These are phyloP conservation scores for Ascochyta fabae DNA, from an alignment of 2,329 filamentous ascomycete species.

Conservation along the genomic window DNA sequence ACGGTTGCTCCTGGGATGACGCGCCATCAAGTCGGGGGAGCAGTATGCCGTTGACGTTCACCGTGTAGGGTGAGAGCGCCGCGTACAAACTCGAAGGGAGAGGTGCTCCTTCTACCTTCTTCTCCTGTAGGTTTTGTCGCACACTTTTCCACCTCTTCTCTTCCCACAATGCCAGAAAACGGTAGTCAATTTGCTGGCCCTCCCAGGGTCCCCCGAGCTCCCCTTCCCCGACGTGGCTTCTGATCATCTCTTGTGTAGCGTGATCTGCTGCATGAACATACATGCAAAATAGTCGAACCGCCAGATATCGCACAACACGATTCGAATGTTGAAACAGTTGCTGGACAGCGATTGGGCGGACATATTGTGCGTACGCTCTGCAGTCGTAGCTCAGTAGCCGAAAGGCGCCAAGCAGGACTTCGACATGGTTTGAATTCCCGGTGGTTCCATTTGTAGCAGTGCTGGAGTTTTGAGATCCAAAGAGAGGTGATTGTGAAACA, in stretches of 20 bases:
- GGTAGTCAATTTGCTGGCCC: conserved; percentile 76
- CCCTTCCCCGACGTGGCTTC: conserved; percentile 68
- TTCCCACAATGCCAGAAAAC: conserved; percentile 72
- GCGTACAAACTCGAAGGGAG: conserved; percentile 14
- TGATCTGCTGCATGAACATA: conserved; percentile 81
- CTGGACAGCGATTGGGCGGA: conserved; percentile 73
- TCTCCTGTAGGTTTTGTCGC: conserved; percentile 17
- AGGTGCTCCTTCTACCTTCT: not conserved
- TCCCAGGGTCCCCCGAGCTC: conserved; percentile 76
- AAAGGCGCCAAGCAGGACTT: conserved; percentile 72
- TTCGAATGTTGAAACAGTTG: conserved; percentile 67
- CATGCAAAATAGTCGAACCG: conserved; percentile 80
- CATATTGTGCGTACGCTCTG: conserved; percentile 67
- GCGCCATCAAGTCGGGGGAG: conserved; percentile 47
- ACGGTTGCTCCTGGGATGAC: conserved; percentile 33
- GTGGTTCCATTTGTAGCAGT: not conserved
- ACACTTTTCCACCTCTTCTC: conserved; percentile 58
- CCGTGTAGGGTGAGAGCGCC: conserved; percentile 40
- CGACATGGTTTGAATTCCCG: conserved; percentile 32
- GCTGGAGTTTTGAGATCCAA: conserved; percentile 19
- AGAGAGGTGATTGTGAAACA: conserved; percentile 35
- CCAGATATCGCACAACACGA: conserved; percentile 75
- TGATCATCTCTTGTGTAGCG: conserved; percentile 75
- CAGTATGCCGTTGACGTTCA: conserved; percentile 47
- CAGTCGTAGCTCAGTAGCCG: conserved; percentile 80